phyloP scores from a whole-genome alignment of 352 stramenopile genomes.

The Peronospora farinosa region DNA sequence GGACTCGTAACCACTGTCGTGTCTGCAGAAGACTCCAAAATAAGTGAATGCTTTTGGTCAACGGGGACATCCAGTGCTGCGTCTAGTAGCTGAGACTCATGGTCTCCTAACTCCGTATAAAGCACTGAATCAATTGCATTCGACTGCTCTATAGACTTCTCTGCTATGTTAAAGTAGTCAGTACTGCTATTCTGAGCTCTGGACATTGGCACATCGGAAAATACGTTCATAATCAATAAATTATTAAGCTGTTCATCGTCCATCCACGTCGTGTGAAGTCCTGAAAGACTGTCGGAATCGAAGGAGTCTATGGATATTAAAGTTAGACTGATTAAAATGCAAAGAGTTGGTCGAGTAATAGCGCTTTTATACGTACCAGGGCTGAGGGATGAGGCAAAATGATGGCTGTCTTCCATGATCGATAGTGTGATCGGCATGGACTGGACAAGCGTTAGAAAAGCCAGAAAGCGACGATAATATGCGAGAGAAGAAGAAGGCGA shows the following conservation, averaged over 20 bases:
- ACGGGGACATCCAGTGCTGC: slow-evolving; percentile 33
- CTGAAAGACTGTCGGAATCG: slow-evolving; percentile 27
- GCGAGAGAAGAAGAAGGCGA: background rate
- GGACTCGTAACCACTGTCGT: slow-evolving; percentile 17
- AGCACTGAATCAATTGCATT: slow-evolving; percentile 35
- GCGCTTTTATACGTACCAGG: slow-evolving; percentile 16
- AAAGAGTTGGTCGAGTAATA: background rate
- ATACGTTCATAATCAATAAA: slow-evolving; percentile 29
- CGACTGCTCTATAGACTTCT: slow-evolving; percentile 30
- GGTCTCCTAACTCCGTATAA: slow-evolving; percentile 25
- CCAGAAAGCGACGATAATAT: background rate
- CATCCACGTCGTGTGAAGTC: slow-evolving; percentile 33
- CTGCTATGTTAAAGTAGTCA: slow-evolving; percentile 9
- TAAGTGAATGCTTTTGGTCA: slow-evolving; percentile 47
- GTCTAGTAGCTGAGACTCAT: slow-evolving; percentile 24
- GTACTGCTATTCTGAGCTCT: slow-evolving; percentile 24
- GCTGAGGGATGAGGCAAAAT: slow-evolving; percentile 15
- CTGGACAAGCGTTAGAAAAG: slow-evolving; percentile 4
- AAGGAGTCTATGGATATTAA: slow-evolving; percentile 21
- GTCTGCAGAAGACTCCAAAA: slow-evolving; percentile 38
- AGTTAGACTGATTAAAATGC: background rate
- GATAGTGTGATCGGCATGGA: slow-evolving; percentile 26
- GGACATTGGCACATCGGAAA: slow-evolving; percentile 20
- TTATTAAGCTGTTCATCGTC: slow-evolving; percentile 47
- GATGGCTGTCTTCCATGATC: slow-evolving; percentile 28